A percentile compares a stretch with the other conserved stretches of the same genome.
These are phyloP conservation scores for Cicer arietinum DNA, from an alignment of 306 rosid genomes.

Conservation along the genomic window DNA sequence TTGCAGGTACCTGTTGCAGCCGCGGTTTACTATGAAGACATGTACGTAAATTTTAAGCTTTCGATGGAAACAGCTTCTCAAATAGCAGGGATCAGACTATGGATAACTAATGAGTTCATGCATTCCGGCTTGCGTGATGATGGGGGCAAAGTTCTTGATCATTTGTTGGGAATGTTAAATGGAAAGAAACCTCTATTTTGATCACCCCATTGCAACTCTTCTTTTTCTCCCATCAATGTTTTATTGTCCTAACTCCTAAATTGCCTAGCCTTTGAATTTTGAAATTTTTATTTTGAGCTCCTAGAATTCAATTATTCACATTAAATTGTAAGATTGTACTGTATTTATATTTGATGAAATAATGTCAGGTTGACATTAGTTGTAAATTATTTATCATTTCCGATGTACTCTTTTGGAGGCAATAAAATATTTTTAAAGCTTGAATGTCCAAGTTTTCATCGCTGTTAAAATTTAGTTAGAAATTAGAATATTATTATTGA, in stretches of 20 bases:
- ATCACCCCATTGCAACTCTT: constrained; percentile 37
- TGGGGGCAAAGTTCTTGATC: constrained; percentile 79
- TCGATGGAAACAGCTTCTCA: constrained; percentile 82
- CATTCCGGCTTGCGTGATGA: constrained; percentile 94
- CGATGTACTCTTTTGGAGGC: background rate
- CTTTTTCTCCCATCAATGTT: background rate
- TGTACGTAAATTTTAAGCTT: constrained; percentile 79
- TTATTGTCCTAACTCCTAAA: background rate
- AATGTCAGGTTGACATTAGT: background rate
- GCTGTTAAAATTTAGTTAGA: background rate
- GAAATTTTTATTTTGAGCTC: background rate
- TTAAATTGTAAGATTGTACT: background rate
- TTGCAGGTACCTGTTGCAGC: constrained; percentile 94
- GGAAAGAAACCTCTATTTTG: constrained; percentile 91
- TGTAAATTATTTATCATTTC: background rate
- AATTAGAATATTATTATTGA: background rate
- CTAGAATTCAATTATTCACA: constrained; percentile 1
- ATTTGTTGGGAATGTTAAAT: constrained; percentile 78
- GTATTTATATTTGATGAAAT: background rate
- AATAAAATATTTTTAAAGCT: background rate
- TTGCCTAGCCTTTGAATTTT: constrained; percentile 6
- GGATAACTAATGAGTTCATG: constrained; percentile 92
- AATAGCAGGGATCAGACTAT: constrained; percentile 80
- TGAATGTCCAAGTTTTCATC: background rate
- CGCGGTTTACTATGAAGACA: constrained; percentile 86